These are phyloP conservation scores for Aspergillus piperis DNA, from an alignment of 2,329 filamentous ascomycete species.

Conservation along the genomic window DNA sequence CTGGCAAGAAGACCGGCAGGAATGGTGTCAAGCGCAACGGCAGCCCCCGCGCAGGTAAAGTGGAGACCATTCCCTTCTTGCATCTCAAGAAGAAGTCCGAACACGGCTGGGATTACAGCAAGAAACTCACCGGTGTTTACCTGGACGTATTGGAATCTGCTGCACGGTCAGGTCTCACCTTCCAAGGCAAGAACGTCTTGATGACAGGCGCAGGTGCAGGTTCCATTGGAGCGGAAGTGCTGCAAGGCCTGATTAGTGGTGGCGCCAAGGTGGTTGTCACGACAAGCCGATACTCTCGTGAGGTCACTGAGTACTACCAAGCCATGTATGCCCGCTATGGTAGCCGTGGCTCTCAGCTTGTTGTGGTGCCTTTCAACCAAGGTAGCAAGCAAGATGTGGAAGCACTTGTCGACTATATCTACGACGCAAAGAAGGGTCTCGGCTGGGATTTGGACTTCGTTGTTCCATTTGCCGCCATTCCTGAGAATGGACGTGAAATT, in stretches of 20 bases:
- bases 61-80: constrained; percentile 96
- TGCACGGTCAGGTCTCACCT: constrained; percentile 83
- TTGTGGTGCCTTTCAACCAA: constrained; percentile 98
- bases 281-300: constrained; percentile 91
- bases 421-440: constrained; percentile 91
- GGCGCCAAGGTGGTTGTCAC: constrained; percentile 97
- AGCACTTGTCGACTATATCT: constrained; percentile 92
- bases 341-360: constrained; percentile 89
- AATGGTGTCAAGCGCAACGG: constrained; percentile 53
- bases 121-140: constrained; percentile 92
- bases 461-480: constrained; percentile 94
- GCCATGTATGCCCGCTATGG: constrained; percentile 96
- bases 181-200: constrained; percentile 90
- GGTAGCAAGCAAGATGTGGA: constrained; percentile 98
- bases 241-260: constrained; percentile 93
- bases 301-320: constrained; percentile 99
- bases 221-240: constrained; percentile 94
- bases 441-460: constrained; percentile 98
- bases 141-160: constrained; percentile 89
- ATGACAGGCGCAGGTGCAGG: constrained; percentile 99
- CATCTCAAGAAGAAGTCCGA: constrained; percentile 97
- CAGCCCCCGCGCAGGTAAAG: constrained; percentile 74
- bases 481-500: constrained; percentile 96
- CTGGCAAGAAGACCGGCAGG: constrained; percentile 58
- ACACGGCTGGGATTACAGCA: constrained; percentile 98